These are phyloP conservation scores for Trichoderma citrinoviride DNA, from an alignment of 2,329 filamentous ascomycete genomes.

Conservation along the genomic window DNA sequence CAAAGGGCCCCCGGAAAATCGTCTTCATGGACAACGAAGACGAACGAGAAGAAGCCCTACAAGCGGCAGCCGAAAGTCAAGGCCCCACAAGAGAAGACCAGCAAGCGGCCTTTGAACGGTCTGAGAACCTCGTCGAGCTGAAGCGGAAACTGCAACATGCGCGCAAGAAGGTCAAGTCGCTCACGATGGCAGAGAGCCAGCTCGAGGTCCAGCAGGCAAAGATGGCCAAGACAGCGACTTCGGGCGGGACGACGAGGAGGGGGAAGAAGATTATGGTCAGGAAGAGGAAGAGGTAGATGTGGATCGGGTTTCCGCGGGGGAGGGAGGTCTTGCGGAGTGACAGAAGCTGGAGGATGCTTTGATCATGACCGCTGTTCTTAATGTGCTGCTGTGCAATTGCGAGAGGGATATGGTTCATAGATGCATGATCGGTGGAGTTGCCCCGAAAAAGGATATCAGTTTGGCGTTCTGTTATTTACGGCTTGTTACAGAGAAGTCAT, in stretches of 20 bases:
- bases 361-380: neutral
- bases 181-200: constrained; percentile 55
- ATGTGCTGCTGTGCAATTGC: neutral
- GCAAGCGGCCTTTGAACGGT: constrained; percentile 38
- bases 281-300: constrained; percentile 56
- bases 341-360: neutral
- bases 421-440: neutral
- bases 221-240: constrained; percentile 64
- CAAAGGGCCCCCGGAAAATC: constrained; percentile 46
- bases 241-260: constrained; percentile 56
- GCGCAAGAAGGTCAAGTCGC: constrained; percentile 52
- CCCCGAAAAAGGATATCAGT: neutral
- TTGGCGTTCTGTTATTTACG: neutral
- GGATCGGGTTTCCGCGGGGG: too few relatives aligned
- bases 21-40: constrained; percentile 49
- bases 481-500: neutral
- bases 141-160: constrained; percentile 49
- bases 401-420: neutral
- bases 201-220: constrained; percentile 59
- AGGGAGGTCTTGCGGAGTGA: neutral
- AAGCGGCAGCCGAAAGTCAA: constrained; percentile 30
- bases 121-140: constrained; percentile 46
- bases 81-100: constrained; percentile 25
- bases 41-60: constrained; percentile 35
- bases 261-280: constrained; percentile 63